Conservation (phyloP, 257 asterid genomes). For the Handroanthus guayacan region DNA sequence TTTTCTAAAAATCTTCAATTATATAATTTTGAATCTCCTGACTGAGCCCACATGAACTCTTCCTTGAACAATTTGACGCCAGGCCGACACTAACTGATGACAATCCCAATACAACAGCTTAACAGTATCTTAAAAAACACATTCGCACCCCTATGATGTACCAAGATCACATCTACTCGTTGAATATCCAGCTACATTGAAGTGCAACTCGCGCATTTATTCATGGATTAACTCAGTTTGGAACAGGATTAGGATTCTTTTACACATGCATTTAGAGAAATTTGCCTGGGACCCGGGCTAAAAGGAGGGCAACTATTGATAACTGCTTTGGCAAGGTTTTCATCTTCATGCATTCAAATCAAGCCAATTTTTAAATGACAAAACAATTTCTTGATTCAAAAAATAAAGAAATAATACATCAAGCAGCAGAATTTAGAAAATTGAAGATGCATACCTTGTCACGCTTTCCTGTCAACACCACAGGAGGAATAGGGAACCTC, state of each 20-base stretch:
- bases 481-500: conserved; percentile 61
- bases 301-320: neutral
- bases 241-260: neutral
- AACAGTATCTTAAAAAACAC: neutral
- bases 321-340: neutral
- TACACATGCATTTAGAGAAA: neutral
- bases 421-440: neutral
- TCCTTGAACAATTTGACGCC: neutral
- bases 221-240: neutral
- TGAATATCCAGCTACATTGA: neutral
- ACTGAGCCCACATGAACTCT: neutral
- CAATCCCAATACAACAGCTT: neutral
- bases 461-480: conserved; percentile 58
- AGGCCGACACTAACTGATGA: neutral
- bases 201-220: neutral
- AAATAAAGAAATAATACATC: neutral
- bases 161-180: neutral
- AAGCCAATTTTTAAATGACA: neutral
- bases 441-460: conserved; percentile 44
- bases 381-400: no score
- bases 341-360: neutral
- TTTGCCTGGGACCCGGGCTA: neutral
- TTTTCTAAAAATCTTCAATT: neutral
- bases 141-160: neutral
- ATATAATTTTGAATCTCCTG: neutral